Evolutionary conservation across 2,329 filamentous ascomycete species (phyloP).

Genomic region (Epicoccum sorghinum): DNA sequence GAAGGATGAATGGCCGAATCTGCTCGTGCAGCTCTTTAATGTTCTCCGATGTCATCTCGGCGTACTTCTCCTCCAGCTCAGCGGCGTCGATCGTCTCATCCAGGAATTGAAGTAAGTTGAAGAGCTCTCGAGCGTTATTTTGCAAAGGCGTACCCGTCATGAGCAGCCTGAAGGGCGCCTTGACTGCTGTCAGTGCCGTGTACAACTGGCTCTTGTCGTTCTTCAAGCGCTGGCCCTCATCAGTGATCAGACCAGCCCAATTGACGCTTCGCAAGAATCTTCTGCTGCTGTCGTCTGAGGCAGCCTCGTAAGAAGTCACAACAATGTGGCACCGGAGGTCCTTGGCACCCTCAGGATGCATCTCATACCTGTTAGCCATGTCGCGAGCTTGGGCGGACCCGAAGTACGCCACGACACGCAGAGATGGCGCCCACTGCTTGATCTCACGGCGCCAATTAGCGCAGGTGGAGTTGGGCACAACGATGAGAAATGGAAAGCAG

Average conservation of each 20-base stretch:
- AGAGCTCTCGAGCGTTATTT: constrained; percentile 93
- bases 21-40: constrained; percentile 79
- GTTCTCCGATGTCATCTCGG: constrained; percentile 81
- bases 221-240: constrained; percentile 94
- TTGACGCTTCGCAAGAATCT: constrained; percentile 71
- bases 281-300: constrained; percentile 72
- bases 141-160: constrained; percentile 90
- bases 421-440: constrained; percentile 85
- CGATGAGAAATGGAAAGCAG: constrained; percentile 91
- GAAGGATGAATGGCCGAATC: constrained; percentile 74
- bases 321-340: constrained; percentile 88
- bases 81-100: constrained; percentile 75
- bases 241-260: constrained; percentile 89
- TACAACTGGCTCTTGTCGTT: constrained; percentile 89
- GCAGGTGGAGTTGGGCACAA: constrained; percentile 93
- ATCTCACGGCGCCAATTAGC: constrained; percentile 98
- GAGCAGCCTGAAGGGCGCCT: constrained; percentile 81
- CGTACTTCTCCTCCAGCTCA: constrained; percentile 75
- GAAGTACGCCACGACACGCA: constrained; percentile 92
- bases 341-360: constrained; percentile 71
- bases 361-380: constrained; percentile 79
- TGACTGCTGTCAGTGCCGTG: constrained; percentile 71
- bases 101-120: constrained; percentile 95
- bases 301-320: constrained; percentile 92
- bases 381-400: constrained; percentile 76